Percentiles rank a stretch among this genome's conserved stretches.
Conservation (phyloP, 306 rosid species). For the Cyamopsis tetragonoloba region DNA sequence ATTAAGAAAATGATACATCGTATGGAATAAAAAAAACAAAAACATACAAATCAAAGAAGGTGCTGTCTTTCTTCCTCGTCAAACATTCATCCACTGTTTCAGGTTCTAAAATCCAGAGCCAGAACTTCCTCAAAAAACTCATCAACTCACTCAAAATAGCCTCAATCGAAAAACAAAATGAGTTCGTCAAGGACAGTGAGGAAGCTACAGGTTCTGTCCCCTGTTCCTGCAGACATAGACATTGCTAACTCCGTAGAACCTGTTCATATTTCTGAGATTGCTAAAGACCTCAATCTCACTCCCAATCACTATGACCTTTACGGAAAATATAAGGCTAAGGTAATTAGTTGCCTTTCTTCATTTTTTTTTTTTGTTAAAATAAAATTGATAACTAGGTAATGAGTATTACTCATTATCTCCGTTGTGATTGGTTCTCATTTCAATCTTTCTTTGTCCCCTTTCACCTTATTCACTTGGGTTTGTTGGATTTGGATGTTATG, state of each 20-base stretch:
- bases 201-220: conserved; percentile 74
- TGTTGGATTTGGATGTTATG: no score
- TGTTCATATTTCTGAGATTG: conserved; percentile 75
- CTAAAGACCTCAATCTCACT: conserved; percentile 60
- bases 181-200: conserved; percentile 56
- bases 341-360: neutral
- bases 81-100: neutral
- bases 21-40: no score
- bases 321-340: conserved; percentile 95
- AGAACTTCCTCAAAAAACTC: neutral
- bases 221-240: conserved; percentile 93
- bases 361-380: neutral
- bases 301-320: conserved; percentile 84
- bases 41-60: neutral
- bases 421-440: no score
- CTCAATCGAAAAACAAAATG: conserved; percentile 33
- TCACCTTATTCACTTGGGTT: no score
- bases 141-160: no score
- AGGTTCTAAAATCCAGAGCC: neutral
- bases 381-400: neutral
- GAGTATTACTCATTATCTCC: neutral
- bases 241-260: conserved; percentile 87
- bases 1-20: neutral
- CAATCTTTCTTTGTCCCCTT: no score
- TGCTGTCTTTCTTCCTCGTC: neutral